Percentiles rank a stretch among this genome's conserved stretches.
Conservation (phyloP, 768 basidiomycete species). For the Cystobasidium ongulense region DNA sequence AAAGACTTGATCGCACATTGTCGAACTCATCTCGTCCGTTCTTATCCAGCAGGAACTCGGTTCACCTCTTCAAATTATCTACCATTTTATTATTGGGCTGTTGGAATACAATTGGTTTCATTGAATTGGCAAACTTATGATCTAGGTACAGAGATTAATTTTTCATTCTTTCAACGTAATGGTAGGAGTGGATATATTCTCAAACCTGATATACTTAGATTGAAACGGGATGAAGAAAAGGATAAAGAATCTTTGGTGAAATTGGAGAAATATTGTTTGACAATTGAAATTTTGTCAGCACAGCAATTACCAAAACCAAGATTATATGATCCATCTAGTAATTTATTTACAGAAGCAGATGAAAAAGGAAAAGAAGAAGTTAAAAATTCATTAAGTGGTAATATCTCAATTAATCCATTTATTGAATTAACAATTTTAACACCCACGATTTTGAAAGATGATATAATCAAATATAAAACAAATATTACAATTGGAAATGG, state of each 20-base stretch:
- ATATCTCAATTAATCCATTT: conserved; percentile 59
- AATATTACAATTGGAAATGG: conserved; percentile 53
- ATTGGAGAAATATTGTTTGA: conserved; percentile 56
- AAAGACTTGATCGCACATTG: conserved; percentile 70
- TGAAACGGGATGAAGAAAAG: conserved; percentile 43
- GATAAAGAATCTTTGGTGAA: conserved; percentile 56
- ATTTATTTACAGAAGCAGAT: conserved; percentile 1
- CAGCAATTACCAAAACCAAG: conserved; percentile 8
- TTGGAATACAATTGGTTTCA: conserved; percentile 80
- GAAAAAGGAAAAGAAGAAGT: conserved; percentile 38
- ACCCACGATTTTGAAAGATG: conserved; percentile 16
- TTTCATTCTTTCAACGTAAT: conserved; percentile 89
- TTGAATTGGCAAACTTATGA: conserved; percentile 98
- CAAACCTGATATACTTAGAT: conserved; percentile 69
- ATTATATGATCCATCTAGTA: background rate
- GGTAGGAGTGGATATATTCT: conserved; percentile 81
- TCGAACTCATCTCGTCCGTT: conserved; percentile 67
- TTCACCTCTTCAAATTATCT: conserved; percentile 78
- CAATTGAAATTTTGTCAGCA: conserved; percentile 52
- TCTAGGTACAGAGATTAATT: conserved; percentile 81
- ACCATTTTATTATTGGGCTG: conserved; percentile 81
- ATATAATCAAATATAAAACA: conserved; percentile 31
- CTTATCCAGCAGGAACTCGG: conserved; percentile 76
- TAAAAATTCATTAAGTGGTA: conserved; percentile 57
- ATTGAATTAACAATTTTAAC: conserved; percentile 68